phyloP scores from a whole-genome alignment of 352 stramenopile genomes.

The Phytophthora capsici region DNA sequence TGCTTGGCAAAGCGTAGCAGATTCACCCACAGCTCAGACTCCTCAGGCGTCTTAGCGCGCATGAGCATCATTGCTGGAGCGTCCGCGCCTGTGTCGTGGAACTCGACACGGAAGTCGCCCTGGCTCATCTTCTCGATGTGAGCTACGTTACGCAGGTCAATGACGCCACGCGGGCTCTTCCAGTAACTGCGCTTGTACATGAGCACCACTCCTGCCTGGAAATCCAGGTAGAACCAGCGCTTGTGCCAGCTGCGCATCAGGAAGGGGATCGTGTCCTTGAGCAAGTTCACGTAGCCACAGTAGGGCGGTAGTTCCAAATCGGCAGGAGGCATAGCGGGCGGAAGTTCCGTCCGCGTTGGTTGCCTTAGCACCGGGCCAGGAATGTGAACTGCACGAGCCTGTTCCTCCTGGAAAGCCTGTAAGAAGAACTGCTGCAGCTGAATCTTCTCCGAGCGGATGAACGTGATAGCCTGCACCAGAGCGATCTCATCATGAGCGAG shows the following conservation, averaged over 20 bases:
- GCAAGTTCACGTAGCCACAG: constrained; percentile 76
- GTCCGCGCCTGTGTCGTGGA: constrained; percentile 44
- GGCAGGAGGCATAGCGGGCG: constrained; percentile 34
- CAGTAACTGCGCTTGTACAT: constrained; percentile 90
- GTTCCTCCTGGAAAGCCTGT: constrained; percentile 60
- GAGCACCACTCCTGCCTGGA: constrained; percentile 68
- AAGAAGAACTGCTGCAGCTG: constrained; percentile 65
- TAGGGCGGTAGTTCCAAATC: constrained; percentile 69
- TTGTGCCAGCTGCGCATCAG: constrained; percentile 83
- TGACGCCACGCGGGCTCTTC: constrained; percentile 71
- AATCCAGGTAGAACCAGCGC: constrained; percentile 85
- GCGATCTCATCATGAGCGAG: constrained; percentile 60
- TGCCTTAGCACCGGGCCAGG: constrained; percentile 32
- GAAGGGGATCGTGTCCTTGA: constrained; percentile 80
- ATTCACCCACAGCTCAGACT: constrained; percentile 79
- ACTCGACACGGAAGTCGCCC: constrained; percentile 73
- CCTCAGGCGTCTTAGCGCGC: constrained; percentile 59
- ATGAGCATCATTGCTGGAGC: constrained; percentile 62
- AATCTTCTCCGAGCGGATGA: constrained; percentile 70
- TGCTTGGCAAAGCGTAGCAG: constrained; percentile 72
- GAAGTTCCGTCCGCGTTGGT: constrained; percentile 38
- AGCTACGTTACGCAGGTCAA: constrained; percentile 71
- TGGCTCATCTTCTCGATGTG: constrained; percentile 77
- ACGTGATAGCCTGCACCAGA: constrained; percentile 59
- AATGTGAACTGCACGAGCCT: constrained; percentile 34